Evolutionary conservation across 1,284 basidiomycete species (phyloP), one percentile per base, ranked within the genome.

Genomic region (Vanrija humicola): DNA sequence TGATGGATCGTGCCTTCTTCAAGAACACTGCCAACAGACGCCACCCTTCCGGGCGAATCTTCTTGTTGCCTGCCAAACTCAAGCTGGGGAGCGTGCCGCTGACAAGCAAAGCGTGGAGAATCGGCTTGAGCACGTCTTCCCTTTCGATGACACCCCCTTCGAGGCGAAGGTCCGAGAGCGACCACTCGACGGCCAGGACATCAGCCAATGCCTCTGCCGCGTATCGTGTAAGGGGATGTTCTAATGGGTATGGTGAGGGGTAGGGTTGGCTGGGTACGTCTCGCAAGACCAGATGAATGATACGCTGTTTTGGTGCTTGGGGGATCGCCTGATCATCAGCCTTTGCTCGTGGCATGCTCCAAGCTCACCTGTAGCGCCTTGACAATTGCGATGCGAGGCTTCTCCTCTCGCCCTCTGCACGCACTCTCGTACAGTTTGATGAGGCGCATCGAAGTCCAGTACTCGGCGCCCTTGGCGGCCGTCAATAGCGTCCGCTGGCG

Each of bases 141-240:
- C 89, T 86, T 43, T 75, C 95, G 74, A 75, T 86, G 82, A 73
- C 88, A 86, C 75, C 90, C 12, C 63, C 86, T 53, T 88, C 85
- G 55, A 94, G 82, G 0, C 87, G 85, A 23, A 94, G 76, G 64
- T 90, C 91, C 38, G 86, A 81, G 19, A 95, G 78, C 0, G 90
- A 90, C 87, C 90, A 95, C 72, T 94, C 90, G 57, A 94, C 86
- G 7, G 85, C 84, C 57, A 96, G 85, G 12, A 95, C 84, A 74
- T 95, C 93, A 1, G 92, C 88, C 21, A 97, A 79, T 12, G 90
- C 86, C 25, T 87, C 85, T 0, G 89, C 87, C 0, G 84, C 80
- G 3, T 85, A 82, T 1, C 82, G 74, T 0, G 83, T 86, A 18
- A 96, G 79, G 58, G 88, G 86, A 43, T 64, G 52, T 58, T 77